These are phyloP conservation scores for Pythium diclinum DNA, from an alignment of 352 stramenopile species.

Conservation along the genomic window DNA sequence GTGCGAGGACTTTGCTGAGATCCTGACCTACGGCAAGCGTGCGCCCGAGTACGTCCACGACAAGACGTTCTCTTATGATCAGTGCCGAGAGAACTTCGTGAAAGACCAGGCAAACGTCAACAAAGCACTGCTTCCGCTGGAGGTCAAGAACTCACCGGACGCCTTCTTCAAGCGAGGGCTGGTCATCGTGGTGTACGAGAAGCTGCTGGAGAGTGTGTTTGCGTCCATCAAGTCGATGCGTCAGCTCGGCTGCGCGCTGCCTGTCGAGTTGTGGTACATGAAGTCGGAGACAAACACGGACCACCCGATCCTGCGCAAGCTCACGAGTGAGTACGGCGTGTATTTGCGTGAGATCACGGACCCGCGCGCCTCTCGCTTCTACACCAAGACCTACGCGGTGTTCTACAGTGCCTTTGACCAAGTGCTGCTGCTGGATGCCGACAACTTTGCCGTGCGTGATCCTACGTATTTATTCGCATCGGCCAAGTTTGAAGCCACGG, in stretches of 20 bases:
- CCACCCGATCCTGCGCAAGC: constrained; percentile 44
- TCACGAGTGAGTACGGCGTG: constrained; percentile 40
- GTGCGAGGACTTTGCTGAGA: constrained; percentile 23
- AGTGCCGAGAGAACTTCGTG: constrained; percentile 7
- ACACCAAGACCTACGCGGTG: constrained; percentile 63
- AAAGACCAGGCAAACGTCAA: constrained; percentile 6
- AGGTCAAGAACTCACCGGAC: constrained; percentile 25
- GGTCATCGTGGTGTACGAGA: constrained; percentile 35
- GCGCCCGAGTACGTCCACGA: constrained; percentile 49
- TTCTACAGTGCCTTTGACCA: constrained; percentile 44
- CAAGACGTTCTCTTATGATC: constrained; percentile 28
- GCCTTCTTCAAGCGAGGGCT: constrained; percentile 41
- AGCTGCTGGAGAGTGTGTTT: constrained; percentile 48
- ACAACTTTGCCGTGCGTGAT: constrained; percentile 69
- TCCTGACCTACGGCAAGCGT: constrained; percentile 38
- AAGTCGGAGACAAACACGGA: constrained; percentile 39
- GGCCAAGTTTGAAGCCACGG: constrained; percentile 36
- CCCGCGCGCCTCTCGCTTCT: constrained; percentile 45
- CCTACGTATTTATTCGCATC: constrained; percentile 64
- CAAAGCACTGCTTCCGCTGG: constrained; percentile 10
- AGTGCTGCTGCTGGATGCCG: constrained; percentile 68
- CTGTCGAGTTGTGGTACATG: constrained; percentile 78
- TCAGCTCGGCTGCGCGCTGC: constrained; percentile 45
- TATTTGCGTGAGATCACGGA: constrained; percentile 69
- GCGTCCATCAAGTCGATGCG: constrained; percentile 51